These are phyloP conservation scores for Pichia pseudocactophila DNA, from an alignment of 805 yeast species.

Conservation along the genomic window DNA sequence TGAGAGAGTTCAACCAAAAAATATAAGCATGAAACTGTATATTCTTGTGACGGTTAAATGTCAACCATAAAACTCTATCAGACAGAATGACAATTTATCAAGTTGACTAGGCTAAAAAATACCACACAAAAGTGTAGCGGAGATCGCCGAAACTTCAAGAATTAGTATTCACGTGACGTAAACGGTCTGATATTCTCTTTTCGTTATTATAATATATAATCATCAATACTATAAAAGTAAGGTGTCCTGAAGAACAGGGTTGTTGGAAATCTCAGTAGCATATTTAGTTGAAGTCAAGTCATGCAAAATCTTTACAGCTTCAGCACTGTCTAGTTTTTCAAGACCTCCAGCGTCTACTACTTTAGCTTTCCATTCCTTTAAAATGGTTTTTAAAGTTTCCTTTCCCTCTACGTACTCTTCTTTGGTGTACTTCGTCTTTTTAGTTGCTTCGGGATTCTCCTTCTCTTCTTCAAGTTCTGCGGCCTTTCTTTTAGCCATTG, in stretches of 20 bases:
- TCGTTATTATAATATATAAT: background rate
- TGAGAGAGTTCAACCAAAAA: too few relatives aligned
- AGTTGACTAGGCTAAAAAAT: background rate
- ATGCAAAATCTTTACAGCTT: constrained; percentile 13
- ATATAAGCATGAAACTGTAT: too few relatives aligned
- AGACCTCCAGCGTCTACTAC: constrained; percentile 37
- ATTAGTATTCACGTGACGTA: too few relatives aligned
- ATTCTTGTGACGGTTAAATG: too few relatives aligned
- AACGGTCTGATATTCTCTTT: too few relatives aligned
- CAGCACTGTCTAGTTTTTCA: constrained; percentile 34
- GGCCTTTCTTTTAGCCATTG: constrained; percentile 94
- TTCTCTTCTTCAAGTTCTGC: constrained; percentile 51
- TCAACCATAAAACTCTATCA: too few relatives aligned
- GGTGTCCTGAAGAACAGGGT: constrained; percentile 18
- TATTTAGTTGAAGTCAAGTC: constrained; percentile 2
- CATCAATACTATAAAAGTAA: constrained; percentile 13
- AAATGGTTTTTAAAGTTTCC: constrained; percentile 37
- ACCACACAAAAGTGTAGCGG: background rate
- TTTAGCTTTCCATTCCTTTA: constrained; percentile 45
- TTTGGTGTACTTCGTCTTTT: constrained; percentile 41
- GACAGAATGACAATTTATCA: too few relatives aligned
- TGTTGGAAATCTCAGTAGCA: background rate
- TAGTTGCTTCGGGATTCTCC: constrained; percentile 28
- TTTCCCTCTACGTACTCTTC: constrained; percentile 50
- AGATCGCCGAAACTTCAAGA: background rate